These are phyloP conservation scores for Gamsiella multidivaricata DNA, from an alignment of 192 early-diverging fungal species.

Conservation along the genomic window DNA sequence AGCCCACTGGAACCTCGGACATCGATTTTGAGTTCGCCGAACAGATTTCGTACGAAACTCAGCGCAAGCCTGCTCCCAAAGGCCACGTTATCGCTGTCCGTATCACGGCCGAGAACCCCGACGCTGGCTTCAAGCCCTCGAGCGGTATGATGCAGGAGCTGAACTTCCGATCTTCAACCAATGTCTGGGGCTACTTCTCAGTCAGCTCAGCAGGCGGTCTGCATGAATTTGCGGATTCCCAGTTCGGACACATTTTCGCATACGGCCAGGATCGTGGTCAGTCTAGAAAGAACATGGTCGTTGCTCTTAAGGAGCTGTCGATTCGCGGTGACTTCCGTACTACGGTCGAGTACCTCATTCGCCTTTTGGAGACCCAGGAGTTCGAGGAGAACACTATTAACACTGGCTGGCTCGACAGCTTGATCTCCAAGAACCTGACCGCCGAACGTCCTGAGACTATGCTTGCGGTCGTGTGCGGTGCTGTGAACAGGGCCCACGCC, in stretches of 20 bases:
- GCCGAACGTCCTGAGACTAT: conserved; percentile 92
- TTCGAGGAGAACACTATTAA: conserved; percentile 92
- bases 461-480: conserved; percentile 92
- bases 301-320: conserved; percentile 97
- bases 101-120: conserved; percentile 99
- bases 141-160: conserved; percentile 96
- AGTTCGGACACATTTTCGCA: conserved; percentile 98
- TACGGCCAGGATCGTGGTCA: conserved; percentile 95
- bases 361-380: conserved; percentile 89
- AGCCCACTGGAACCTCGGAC: conserved; percentile 83
- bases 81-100: conserved; percentile 98
- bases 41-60: conserved; percentile 80
- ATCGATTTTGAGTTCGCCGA: conserved; percentile 95
- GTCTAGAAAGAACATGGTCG: conserved; percentile 94
- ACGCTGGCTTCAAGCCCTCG: conserved; percentile 99
- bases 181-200: conserved; percentile 99
- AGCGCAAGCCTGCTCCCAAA: conserved; percentile 92
- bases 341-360: conserved; percentile 96
- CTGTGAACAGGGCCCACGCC: conserved; percentile 85
- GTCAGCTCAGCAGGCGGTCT: conserved; percentile 94
- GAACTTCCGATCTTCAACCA: conserved; percentile 94
- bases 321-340: conserved; percentile 99
- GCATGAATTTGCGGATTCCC: conserved; percentile 99
- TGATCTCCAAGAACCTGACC: conserved; percentile 91
- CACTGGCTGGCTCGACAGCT: conserved; percentile 94